phyloP scores from a whole-genome alignment of 345 rosid species.

The Diplotaxis tenuifolia region DNA sequence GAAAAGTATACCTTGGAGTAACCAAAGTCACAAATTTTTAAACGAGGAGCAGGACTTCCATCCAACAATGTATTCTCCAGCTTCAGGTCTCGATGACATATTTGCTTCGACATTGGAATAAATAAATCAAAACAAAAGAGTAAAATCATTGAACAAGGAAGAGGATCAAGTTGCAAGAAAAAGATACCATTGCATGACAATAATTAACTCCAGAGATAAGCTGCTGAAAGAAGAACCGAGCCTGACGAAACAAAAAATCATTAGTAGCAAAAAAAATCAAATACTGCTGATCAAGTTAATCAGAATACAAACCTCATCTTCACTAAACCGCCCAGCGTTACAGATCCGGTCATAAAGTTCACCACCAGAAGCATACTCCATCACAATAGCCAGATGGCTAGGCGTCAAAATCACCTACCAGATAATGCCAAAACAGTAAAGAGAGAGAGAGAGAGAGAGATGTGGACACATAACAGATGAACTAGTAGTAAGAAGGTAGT shows the following conservation, averaged over 20 bases:
- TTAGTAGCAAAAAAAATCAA: neutral
- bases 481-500: neutral
- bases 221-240: constrained; percentile 97
- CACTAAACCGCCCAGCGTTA: constrained; percentile 80
- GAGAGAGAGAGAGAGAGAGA: too few relatives aligned
- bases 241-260: constrained; percentile 44
- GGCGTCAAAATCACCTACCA: constrained; percentile 84
- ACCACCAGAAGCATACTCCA: constrained; percentile 98
- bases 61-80: constrained; percentile 89
- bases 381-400: constrained; percentile 87
- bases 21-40: constrained; percentile 96
- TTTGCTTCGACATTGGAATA: constrained; percentile 63
- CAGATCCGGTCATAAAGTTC: constrained; percentile 89
- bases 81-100: constrained; percentile 89
- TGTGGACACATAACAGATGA: constrained; percentile 16
- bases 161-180: neutral
- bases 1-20: constrained; percentile 72
- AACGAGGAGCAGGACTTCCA: constrained; percentile 89
- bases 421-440: neutral
- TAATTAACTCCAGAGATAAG: constrained; percentile 94
- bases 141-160: neutral
- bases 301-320: constrained; percentile 67
- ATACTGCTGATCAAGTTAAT: neutral
- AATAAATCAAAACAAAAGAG: neutral
- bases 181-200: constrained; percentile 86